These are phyloP conservation scores for Linnemannia schmuckeri DNA, from an alignment of 192 early-diverging fungal genomes.

Conservation along the genomic window DNA sequence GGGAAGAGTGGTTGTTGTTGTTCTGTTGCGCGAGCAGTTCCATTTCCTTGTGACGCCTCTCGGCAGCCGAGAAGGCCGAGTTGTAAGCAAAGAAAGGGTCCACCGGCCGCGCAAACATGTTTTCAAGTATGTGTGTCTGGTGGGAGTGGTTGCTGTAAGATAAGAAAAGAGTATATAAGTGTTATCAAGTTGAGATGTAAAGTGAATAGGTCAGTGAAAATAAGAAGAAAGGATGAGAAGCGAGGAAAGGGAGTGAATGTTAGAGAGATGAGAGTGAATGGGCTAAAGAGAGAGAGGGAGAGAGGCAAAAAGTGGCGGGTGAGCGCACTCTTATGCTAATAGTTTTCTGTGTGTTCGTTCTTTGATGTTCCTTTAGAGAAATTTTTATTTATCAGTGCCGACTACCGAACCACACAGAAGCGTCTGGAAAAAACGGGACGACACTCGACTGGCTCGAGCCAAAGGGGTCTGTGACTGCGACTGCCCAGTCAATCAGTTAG, in stretches of 20 bases:
- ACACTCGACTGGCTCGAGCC: background rate
- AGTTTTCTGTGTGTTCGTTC: too few species aligned
- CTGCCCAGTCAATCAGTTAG: too few species aligned
- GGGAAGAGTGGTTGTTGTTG: too few species aligned
- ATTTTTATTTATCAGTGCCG: too few species aligned
- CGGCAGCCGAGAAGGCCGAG: background rate
- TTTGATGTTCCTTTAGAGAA: too few species aligned
- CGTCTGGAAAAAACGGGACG: too few species aligned
- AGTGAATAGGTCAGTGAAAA: background rate
- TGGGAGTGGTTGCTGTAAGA: background rate
- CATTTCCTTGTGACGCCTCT: constrained; percentile 3
- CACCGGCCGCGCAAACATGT: constrained; percentile 8
- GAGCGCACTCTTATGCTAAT: background rate
- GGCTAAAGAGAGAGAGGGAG: background rate
- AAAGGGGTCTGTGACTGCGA: too few species aligned
- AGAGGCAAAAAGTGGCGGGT: background rate
- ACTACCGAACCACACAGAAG: too few species aligned
- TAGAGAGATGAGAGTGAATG: background rate
- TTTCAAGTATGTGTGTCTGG: background rate
- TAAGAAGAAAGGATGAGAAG: background rate
- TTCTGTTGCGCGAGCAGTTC: background rate
- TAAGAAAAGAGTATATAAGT: background rate
- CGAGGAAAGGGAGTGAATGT: background rate
- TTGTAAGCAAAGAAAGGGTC: constrained; percentile 15
- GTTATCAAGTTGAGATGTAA: background rate